These are phyloP conservation scores for Dalbergia cultrata DNA, from an alignment of 306 rosid species.

Conservation along the genomic window DNA sequence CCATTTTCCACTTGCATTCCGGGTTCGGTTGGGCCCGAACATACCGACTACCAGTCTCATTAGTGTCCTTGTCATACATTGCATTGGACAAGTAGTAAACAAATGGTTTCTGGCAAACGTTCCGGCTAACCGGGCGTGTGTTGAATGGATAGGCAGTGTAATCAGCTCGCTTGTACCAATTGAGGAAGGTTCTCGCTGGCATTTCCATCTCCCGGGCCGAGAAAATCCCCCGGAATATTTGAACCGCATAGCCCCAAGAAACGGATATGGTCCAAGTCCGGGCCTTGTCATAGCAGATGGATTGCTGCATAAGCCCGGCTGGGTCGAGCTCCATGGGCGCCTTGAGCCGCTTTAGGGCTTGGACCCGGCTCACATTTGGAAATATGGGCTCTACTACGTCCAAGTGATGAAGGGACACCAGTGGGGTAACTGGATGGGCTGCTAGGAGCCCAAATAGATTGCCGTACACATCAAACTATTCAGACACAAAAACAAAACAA, in stretches of 20 bases:
- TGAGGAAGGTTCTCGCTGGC: constrained; percentile 72
- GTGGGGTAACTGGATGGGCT: constrained; percentile 75
- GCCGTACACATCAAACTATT: constrained; percentile 79
- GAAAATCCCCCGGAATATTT: constrained; percentile 68
- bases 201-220: constrained; percentile 69
- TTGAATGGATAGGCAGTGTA: constrained; percentile 62
- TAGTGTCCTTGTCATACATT: not conserved
- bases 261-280: constrained; percentile 73
- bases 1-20: constrained; percentile 67
- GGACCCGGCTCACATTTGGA: constrained; percentile 58
- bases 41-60: constrained; percentile 54
- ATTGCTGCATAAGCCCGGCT: constrained; percentile 69
- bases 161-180: constrained; percentile 68
- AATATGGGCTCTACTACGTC: constrained; percentile 80
- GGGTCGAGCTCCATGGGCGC: constrained; percentile 67
- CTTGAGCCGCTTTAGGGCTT: constrained; percentile 61
- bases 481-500: not conserved
- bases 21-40: constrained; percentile 38
- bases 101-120: constrained; percentile 68
- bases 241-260: constrained; percentile 82
- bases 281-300: constrained; percentile 74
- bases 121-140: constrained; percentile 56
- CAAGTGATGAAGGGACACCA: constrained; percentile 80
- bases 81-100: constrained; percentile 58
- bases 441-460: constrained; percentile 76